Evolutionary conservation across 495 filamentous ascomycete genomes (phyloP), one percentile per base, ranked within the genome.

Genomic region (Bryoglossum gracile): DNA sequence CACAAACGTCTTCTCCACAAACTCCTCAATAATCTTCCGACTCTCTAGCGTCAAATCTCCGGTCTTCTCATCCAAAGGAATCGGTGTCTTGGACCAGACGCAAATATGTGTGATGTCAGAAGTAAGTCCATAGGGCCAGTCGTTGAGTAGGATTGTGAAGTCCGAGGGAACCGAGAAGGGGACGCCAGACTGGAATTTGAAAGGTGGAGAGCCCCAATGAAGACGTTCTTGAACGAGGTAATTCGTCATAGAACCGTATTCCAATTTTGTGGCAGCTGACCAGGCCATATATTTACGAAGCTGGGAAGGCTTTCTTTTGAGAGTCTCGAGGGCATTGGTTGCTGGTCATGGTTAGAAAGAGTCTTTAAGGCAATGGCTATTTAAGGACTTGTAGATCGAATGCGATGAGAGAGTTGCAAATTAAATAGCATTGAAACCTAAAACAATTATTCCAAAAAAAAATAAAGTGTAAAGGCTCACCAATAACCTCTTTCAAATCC

Each of bases 121-220:
- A 0, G 61, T 75, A 21, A 90, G 59, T 0, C 84, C 90, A 62
- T 96, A 95, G 0, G 89, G 89, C 90, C 90, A 96, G 69, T 95
- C 89, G 58, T 96, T 96, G 48, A 73, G 69, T 22, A 94, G 68
- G 49, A 94, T 82, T 54, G 75, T 80, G 65, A 78, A 89, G 69
- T 94, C 88, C 38, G 70, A 69, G 17, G 74, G 67, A 53, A 89
- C 72, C 33, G 72, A 72, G 61, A 91, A 90, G 28, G 86, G 85
- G n/a, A 64, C 68, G 24, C 66, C 53, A 13, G 76, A 80, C 35
- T 59, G 61, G 3, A 70, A 66, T 8, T 55, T 62, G 62, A 82
- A 83, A 26, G 69, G 68, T 11, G 74, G 71, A 17, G 64, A 60
- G 6, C 52, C 56, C 91, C 91, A 95, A 9, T 74, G 73, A 23